Base-by-base conservation (phyloP, 306 rosid species). In the Cicer yamashitae region DNA sequence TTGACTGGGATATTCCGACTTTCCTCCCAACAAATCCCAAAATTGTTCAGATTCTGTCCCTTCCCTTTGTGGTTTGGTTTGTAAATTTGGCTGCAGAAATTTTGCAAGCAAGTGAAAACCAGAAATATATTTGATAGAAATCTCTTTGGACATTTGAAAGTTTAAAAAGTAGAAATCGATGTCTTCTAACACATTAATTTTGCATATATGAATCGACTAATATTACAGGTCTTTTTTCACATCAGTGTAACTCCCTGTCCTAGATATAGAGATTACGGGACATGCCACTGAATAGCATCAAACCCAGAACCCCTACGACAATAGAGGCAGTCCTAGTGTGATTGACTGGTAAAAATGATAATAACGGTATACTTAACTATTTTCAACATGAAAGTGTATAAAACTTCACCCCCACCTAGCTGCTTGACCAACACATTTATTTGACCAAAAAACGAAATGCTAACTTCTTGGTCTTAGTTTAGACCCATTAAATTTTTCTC, bases 21-120 rank as follows among this genome's bases (percentile, higher is more conserved):
- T 96, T 15, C 92, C 98, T 79, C 97, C 91, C 57, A 96, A 86
- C 72, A 92, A 80, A 2, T 83, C 96, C 99, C 98, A 92, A 87
- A 92, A 96, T 74, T 88, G 93, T 81, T 96, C 98, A 77, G 97
- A 83, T 84, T 96, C 99, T 6, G 87, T 14, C 61, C 96, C 96
- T 88, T 96, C 99, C 79, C 87, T 96, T 34, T 86, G 99, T 64
- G 91, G 75, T 86, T 84, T 96, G 64, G 91, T 71, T 78, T 90
- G 99, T 66, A 89, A 70, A 71, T 90, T 86, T 38, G 99, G 99
- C 99, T 96, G 98, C 85, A 82, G 73, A 74, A 61, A 81, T 84
- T 88, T 53, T 70, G 70, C 63, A 84, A 82, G 53, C 70, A 75
- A 53, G 64, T 81, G 45, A 75, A 82, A 79, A 81, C 47, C 67